A percentile compares a stretch with the other conserved stretches of the same genome.
Evolutionary conservation across 1,284 basidiomycete genomes (phyloP).

Genomic region (Lentinula novae-zelandiae): DNA sequence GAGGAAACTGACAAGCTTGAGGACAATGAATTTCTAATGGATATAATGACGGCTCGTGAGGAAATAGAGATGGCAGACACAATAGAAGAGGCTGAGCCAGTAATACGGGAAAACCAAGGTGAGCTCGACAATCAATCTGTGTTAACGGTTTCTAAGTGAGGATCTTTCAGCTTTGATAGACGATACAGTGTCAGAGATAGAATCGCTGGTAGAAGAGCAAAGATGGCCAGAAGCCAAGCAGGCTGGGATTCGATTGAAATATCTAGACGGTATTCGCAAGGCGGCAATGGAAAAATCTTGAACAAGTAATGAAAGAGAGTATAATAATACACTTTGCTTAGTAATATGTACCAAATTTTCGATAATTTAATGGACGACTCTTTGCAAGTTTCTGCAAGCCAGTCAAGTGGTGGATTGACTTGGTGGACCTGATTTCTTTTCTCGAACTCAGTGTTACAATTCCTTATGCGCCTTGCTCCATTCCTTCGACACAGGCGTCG

Average conservation of each 20-base stretch:
- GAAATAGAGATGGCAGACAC: constrained; percentile 68
- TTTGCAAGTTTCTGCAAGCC: background rate
- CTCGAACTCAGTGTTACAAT: background rate
- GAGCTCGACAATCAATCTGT: constrained; percentile 20
- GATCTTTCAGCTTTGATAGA: constrained; percentile 48
- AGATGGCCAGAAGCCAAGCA: constrained; percentile 58
- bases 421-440: background rate
- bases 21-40: constrained; percentile 70
- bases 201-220: constrained; percentile 44
- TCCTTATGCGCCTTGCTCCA: constrained; percentile 10
- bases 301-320: background rate
- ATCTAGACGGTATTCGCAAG: constrained; percentile 69
- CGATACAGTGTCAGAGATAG: constrained; percentile 44
- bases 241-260: constrained; percentile 71
- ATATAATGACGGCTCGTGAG: constrained; percentile 83
- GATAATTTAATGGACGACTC: background rate
- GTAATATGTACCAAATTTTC: background rate
- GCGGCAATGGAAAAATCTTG: constrained; percentile 58
- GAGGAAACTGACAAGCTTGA: constrained; percentile 76
- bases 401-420: constrained; percentile 1
- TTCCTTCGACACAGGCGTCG: constrained; percentile 13
- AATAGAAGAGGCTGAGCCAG: constrained; percentile 39
- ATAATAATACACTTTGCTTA: background rate
- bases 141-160: background rate
- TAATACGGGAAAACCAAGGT: constrained; percentile 65